Percentiles rank a stretch among this genome's conserved stretches.
phyloP scores from a whole-genome alignment of 1,139 yeast species.

The Diutina sp. region DNA sequence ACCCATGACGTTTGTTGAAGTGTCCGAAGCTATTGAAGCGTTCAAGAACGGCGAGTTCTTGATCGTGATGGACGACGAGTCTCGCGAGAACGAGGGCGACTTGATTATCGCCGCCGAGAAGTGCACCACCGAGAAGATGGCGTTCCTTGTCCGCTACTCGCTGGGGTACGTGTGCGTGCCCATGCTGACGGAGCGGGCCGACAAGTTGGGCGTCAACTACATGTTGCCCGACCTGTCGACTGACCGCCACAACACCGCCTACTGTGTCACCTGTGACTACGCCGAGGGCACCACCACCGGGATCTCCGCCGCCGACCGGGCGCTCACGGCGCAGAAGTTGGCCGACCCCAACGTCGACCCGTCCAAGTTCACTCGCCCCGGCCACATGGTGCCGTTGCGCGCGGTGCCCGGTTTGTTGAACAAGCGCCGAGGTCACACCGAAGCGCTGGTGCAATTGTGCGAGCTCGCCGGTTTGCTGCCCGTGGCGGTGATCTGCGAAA shows the following conservation, averaged over 20 bases:
- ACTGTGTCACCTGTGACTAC: slow-evolving; percentile 84
- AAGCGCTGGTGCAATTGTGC: slow-evolving; percentile 88
- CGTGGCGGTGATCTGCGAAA: slow-evolving; percentile 88
- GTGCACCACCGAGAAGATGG: slow-evolving; percentile 80
- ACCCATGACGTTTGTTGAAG: slow-evolving; percentile 30
- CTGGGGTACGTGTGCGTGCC: slow-evolving; percentile 96
- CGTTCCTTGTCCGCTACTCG: slow-evolving; percentile 78
- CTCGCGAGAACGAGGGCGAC: slow-evolving; percentile 96
- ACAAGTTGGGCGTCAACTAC: slow-evolving; percentile 63
- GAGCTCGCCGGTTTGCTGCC: slow-evolving; percentile 66
- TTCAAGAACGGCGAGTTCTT: slow-evolving; percentile 78
- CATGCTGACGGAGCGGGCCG: slow-evolving; percentile 65
- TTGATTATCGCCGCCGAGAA: slow-evolving; percentile 81
- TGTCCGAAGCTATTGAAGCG: slow-evolving; percentile 68
- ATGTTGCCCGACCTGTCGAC: slow-evolving; percentile 48
- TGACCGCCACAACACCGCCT: slow-evolving; percentile 95
- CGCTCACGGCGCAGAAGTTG: slow-evolving; percentile 62
- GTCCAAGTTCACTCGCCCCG: slow-evolving; percentile 69
- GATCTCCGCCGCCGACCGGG: slow-evolving; percentile 89
- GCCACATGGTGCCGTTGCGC: slow-evolving; percentile 85
- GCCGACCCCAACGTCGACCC: slow-evolving; percentile 36
- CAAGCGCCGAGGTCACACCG: slow-evolving; percentile 92
- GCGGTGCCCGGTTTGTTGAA: slow-evolving; percentile 80
- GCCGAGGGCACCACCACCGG: slow-evolving; percentile 93
- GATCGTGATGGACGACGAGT: slow-evolving; percentile 91